Evolutionary conservation across 108 stramenopile genomes (phyloP).

Genomic region (Fragilaria crotonensis): DNA sequence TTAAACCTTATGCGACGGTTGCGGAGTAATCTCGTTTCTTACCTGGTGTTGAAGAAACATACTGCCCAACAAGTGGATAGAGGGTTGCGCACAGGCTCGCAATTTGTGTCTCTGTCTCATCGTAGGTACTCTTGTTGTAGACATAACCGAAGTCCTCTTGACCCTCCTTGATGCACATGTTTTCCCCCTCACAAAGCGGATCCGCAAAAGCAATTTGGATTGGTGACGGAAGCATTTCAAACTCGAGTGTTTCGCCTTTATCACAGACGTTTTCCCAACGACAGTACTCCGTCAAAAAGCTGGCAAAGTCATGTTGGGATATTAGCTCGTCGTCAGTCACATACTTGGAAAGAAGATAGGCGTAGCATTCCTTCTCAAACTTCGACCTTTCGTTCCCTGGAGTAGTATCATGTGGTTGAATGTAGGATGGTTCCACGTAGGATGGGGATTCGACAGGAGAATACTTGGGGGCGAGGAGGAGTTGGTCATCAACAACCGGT

Average conservation of each 20-base stretch:
- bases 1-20: too few relatives aligned
- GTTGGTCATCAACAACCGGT: too few relatives aligned
- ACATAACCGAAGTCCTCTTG: background rate
- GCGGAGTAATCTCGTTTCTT: too few relatives aligned
- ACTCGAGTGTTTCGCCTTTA: background rate
- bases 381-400: background rate
- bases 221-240: background rate
- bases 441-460: too few relatives aligned
- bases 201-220: background rate
- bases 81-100: background rate
- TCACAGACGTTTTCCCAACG: background rate
- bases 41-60: background rate
- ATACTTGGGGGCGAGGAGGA: too few relatives aligned
- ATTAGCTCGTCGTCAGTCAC: background rate
- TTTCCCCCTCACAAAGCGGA: background rate
- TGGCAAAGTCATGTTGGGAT: background rate
- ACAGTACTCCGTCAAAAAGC: background rate
- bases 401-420: too few relatives aligned
- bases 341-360: background rate
- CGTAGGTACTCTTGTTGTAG: background rate
- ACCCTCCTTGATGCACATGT: background rate
- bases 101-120: background rate
- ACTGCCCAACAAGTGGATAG: background rate
- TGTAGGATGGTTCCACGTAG: too few relatives aligned
- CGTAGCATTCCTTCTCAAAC: background rate